Evolutionary conservation across 306 rosid genomes (phyloP).

Genomic region (Cucurbita maxima): DNA sequence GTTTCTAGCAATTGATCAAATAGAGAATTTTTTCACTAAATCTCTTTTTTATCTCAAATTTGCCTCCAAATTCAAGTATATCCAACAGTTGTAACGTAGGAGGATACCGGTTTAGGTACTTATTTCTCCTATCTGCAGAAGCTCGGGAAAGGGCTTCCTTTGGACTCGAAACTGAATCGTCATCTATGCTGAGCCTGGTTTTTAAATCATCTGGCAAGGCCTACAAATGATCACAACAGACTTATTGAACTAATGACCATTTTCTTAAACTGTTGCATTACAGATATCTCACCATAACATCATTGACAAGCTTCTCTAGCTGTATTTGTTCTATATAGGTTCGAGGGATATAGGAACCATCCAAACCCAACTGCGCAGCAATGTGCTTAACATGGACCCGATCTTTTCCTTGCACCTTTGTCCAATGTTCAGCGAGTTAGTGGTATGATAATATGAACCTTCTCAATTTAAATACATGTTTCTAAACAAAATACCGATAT

Average conservation of each 20-base stretch:
- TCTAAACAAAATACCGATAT: neutral
- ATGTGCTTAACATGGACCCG: conserved; percentile 49
- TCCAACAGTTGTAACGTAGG: neutral
- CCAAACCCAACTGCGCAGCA: conserved; percentile 67
- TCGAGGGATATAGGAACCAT: conserved; percentile 84
- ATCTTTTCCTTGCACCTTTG: conserved; percentile 94
- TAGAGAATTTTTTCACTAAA: neutral
- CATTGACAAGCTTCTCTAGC: conserved; percentile 91
- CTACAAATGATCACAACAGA: conserved; percentile 44
- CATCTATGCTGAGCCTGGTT: conserved; percentile 79
- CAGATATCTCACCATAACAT: conserved; percentile 69
- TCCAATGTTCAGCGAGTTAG: conserved; percentile 18
- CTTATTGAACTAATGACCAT: conserved; percentile 10
- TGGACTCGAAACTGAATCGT: conserved; percentile 72
- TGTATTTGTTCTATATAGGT: conserved; percentile 98
- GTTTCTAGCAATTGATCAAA: neutral
- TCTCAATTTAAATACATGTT: neutral
- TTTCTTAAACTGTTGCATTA: neutral
- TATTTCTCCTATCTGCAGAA: conserved; percentile 80
- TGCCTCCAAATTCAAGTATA: neutral
- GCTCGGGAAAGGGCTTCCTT: conserved; percentile 98
- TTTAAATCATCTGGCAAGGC: conserved; percentile 89
- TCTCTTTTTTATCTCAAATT: neutral
- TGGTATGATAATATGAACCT: neutral
- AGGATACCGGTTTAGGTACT: conserved; percentile 63